Evolutionary conservation across 2,329 filamentous ascomycete genomes (phyloP).

Genomic region (Sporothrix curviconia): DNA sequence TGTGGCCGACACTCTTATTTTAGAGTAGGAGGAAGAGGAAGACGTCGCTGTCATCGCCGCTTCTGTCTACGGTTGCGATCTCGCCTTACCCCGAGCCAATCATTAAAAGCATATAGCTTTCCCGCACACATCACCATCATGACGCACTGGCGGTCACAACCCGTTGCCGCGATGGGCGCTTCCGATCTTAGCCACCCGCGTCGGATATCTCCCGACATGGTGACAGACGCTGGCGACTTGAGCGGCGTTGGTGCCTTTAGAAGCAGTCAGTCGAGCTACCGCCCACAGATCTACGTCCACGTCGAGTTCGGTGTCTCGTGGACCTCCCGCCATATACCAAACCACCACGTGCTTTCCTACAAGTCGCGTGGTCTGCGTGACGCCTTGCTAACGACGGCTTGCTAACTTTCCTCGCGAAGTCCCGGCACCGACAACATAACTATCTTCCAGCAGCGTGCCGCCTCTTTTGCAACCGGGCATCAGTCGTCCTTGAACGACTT

Average conservation of each 20-base stretch:
- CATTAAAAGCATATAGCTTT: neutral
- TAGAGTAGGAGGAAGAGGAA: neutral
- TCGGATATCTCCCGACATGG: neutral
- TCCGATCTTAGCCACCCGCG: neutral
- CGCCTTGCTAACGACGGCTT: too few relatives aligned
- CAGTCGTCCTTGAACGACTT: neutral
- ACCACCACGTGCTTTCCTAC: constrained; percentile 41
- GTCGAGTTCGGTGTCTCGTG: constrained; percentile 48
- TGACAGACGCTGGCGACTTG: neutral
- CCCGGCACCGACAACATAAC: constrained; percentile 39
- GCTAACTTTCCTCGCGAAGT: constrained; percentile 40
- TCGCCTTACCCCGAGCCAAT: neutral
- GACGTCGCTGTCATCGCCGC: too few relatives aligned
- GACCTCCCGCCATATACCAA: constrained; percentile 28
- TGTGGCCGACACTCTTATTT: constrained; percentile 1
- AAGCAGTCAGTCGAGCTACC: constrained; percentile 17
- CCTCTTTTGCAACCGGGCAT: constrained; percentile 6
- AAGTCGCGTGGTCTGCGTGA: constrained; percentile 41
- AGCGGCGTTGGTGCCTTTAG: neutral
- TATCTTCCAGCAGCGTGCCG: constrained; percentile 29
- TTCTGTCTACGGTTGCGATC: too few relatives aligned
- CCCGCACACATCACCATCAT: neutral
- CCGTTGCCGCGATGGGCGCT: neutral
- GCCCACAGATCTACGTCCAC: constrained; percentile 43
- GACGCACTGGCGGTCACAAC: constrained; percentile 8